Conservation (phyloP, 768 basidiomycete species). For the Crucibulum laeve region DNA sequence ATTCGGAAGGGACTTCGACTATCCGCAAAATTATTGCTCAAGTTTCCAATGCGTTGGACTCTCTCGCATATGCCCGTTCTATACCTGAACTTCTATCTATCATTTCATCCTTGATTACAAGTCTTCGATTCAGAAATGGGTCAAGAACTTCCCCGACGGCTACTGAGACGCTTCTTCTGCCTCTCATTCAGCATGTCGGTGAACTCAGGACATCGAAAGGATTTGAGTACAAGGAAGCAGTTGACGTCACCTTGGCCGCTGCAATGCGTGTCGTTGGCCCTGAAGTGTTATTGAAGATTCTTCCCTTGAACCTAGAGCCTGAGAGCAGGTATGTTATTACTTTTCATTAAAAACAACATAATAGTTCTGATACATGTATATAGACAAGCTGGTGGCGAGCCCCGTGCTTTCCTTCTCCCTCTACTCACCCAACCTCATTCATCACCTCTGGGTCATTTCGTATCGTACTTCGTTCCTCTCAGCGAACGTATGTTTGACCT, state of each 20-base stretch:
- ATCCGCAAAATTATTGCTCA: conserved; percentile 62
- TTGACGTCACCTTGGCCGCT: conserved; percentile 71
- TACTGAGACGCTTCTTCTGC: conserved; percentile 66
- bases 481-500: conserved; percentile 91
- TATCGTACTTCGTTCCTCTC: conserved; percentile 87
- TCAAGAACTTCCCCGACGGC: conserved; percentile 42
- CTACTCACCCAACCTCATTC: conserved; percentile 78
- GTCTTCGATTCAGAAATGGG: conserved; percentile 48
- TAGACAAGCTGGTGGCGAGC: conserved; percentile 72
- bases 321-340: conserved; percentile 59
- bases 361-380: conserved; percentile 2
- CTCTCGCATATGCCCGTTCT: conserved; percentile 66
- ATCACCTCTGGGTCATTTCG: conserved; percentile 81
- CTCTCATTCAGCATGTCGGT: conserved; percentile 66
- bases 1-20: conserved; percentile 46
- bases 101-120: conserved; percentile 62
- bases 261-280: conserved; percentile 89
- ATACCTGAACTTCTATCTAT: conserved; percentile 79
- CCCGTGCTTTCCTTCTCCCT: conserved; percentile 89
- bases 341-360: neutral
- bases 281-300: conserved; percentile 59
- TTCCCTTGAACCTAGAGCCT: conserved; percentile 88
- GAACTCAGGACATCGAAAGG: conserved; percentile 72
- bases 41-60: conserved; percentile 62
- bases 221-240: conserved; percentile 89